Percentiles rank a stretch among this genome's conserved stretches.
phyloP scores from a whole-genome alignment of 257 asterid species.

The Penstemon davidsonii region DNA sequence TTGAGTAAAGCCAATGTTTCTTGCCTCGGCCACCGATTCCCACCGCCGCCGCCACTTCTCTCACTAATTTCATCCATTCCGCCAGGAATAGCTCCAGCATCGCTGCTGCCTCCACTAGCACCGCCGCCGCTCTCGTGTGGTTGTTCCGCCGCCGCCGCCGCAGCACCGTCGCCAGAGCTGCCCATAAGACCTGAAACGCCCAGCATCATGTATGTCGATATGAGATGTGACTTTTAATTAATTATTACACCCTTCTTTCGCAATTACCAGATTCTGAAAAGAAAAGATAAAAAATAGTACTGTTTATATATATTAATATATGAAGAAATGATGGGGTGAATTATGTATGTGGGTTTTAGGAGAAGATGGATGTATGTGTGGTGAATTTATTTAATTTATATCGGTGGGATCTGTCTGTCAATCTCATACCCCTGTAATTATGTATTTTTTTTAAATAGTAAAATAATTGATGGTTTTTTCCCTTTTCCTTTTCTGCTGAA shows the following conservation, averaged over 20 bases:
- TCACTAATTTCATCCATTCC: conserved; percentile 47
- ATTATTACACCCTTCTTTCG: background rate
- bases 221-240: no score
- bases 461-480: conserved; percentile 21
- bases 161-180: conserved; percentile 24
- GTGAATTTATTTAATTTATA: conserved; percentile 73
- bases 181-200: conserved; percentile 16
- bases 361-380: conserved; percentile 58
- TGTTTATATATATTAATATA: no score
- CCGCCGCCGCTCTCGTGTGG: conserved; percentile 58
- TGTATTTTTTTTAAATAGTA: conserved; percentile 12
- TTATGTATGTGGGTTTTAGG: conserved; percentile 48
- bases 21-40: conserved; percentile 95
- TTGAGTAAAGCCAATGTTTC: conserved; percentile 82
- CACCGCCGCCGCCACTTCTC: conserved; percentile 48
- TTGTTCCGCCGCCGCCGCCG: conserved; percentile 34
- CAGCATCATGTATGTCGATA: background rate
- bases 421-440: conserved; percentile 51
- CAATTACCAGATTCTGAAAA: conserved; percentile 31
- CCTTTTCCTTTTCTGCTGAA: conserved; percentile 38
- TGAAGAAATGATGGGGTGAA: conserved; percentile 54
- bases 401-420: conserved; percentile 95
- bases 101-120: conserved; percentile 72
- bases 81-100: conserved; percentile 40
- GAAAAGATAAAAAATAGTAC: conserved; percentile 43